A percentile compares a stretch with the other conserved stretches of the same genome.
These are phyloP conservation scores for Aegilops longissima DNA, from an alignment of 176 grass and related monocot species.

Conservation along the genomic window DNA sequence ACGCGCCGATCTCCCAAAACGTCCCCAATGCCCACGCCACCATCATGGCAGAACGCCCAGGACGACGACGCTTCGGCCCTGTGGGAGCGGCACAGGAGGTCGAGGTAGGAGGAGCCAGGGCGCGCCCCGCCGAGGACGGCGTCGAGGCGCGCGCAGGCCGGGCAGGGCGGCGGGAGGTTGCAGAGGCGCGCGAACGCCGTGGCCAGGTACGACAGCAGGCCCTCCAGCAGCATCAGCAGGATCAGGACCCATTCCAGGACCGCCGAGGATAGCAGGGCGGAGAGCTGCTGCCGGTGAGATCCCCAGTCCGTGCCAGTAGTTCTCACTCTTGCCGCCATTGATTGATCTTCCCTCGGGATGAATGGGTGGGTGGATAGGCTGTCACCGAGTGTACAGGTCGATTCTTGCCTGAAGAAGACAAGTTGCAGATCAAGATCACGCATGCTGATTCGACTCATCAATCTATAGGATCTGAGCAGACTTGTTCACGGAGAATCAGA, in stretches of 20 bases:
- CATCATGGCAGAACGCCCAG: slow-evolving; percentile 57
- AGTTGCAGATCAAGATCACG: slow-evolving; percentile 7
- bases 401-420: no score
- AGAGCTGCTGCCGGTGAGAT: slow-evolving; percentile 38
- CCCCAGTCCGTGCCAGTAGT: neutral
- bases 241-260: slow-evolving; percentile 71
- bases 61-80: slow-evolving; percentile 45
- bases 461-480: no score
- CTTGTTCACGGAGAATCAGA: no score
- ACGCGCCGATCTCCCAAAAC: slow-evolving; percentile 8
- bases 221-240: slow-evolving; percentile 63
- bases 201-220: slow-evolving; percentile 50
- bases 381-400: neutral
- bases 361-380: neutral
- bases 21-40: neutral
- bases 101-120: slow-evolving; percentile 26
- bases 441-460: neutral
- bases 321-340: slow-evolving; percentile 43
- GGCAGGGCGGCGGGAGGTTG: slow-evolving; percentile 68
- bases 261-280: slow-evolving; percentile 41
- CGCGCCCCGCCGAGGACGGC: slow-evolving; percentile 49
- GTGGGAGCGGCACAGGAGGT: slow-evolving; percentile 67
- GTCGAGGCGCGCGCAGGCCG: slow-evolving; percentile 73
- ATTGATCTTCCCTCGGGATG: slow-evolving; percentile 2
- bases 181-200: slow-evolving; percentile 59